Evolutionary conservation across 352 stramenopile species (phyloP).

Genomic region (Globisporangium paroecandrum): DNA sequence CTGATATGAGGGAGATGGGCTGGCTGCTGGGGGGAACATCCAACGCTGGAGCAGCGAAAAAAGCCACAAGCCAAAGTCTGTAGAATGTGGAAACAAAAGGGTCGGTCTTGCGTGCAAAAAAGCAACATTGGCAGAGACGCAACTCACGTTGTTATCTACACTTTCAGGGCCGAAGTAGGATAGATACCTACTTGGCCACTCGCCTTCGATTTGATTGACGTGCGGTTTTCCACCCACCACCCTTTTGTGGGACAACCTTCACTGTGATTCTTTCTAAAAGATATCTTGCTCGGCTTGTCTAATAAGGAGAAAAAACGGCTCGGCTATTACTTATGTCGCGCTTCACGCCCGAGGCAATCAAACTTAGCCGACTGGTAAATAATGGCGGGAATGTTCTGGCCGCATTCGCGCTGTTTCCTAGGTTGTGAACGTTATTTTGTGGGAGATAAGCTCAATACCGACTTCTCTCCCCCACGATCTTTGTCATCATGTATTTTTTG

Average conservation of each 20-base stretch:
- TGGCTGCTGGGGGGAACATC: neutral
- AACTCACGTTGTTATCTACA: neutral
- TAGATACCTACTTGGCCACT: neutral
- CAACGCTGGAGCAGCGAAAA: neutral
- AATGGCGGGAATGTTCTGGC: neutral
- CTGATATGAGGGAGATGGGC: neutral
- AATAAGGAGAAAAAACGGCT: neutral
- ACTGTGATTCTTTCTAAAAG: neutral
- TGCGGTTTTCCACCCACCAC: neutral
- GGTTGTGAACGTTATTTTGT: neutral
- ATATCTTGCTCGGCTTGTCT: neutral
- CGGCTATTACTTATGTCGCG: neutral
- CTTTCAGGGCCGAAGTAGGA: neutral
- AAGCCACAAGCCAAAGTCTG: neutral
- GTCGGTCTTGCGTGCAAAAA: neutral
- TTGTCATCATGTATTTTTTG: neutral
- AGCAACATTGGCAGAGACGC: neutral
- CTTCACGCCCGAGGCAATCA: neutral
- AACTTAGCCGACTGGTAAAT: neutral
- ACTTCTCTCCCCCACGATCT: neutral
- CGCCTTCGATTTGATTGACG: too few relatives aligned
- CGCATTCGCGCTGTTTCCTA: neutral
- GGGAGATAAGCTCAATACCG: neutral
- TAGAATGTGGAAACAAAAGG: slow-evolving; percentile 1
- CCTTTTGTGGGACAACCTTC: neutral